These are phyloP conservation scores for Blepharisma stoltei DNA, from an alignment of 73 alveolate genomes.

Conservation along the genomic window DNA sequence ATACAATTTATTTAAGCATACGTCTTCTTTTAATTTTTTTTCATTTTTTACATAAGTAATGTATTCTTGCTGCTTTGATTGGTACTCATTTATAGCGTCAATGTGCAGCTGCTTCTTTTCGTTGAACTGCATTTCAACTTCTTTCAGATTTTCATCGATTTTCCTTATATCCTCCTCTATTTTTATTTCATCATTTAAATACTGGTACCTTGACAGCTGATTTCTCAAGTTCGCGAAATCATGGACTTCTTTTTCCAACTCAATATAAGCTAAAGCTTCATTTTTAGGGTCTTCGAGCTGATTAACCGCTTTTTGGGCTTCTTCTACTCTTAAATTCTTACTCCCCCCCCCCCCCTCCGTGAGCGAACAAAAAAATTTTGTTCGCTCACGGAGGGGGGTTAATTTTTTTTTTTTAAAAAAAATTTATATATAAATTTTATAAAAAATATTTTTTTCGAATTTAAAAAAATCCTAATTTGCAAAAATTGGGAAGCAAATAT, in stretches of 20 bases:
- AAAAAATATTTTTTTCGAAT: no score
- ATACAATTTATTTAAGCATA: background rate
- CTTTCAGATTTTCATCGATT: background rate
- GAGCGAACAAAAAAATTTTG: no score
- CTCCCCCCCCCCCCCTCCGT: no score
- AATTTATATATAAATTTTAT: no score
- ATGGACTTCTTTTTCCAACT: background rate
- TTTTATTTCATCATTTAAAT: background rate
- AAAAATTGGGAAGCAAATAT: no score
- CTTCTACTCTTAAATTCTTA: background rate
- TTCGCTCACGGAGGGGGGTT: no score
- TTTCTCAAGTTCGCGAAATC: background rate
- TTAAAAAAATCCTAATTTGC: no score
- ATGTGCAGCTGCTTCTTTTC: background rate
- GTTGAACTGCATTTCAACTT: constrained; percentile 25
- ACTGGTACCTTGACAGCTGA: background rate
- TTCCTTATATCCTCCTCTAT: background rate
- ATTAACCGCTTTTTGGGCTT: constrained; percentile 5
- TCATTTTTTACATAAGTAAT: background rate
- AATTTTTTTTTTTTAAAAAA: no score
- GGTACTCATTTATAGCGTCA: background rate
- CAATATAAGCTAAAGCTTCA: background rate
- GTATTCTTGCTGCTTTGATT: background rate
- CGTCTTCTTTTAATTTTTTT: background rate
- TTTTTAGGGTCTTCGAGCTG: background rate